A percentile compares a stretch with the other conserved stretches of the same genome.
phyloP scores from a whole-genome alignment of 2,329 filamentous ascomycete species.

The Dothideomycetes sp. region DNA sequence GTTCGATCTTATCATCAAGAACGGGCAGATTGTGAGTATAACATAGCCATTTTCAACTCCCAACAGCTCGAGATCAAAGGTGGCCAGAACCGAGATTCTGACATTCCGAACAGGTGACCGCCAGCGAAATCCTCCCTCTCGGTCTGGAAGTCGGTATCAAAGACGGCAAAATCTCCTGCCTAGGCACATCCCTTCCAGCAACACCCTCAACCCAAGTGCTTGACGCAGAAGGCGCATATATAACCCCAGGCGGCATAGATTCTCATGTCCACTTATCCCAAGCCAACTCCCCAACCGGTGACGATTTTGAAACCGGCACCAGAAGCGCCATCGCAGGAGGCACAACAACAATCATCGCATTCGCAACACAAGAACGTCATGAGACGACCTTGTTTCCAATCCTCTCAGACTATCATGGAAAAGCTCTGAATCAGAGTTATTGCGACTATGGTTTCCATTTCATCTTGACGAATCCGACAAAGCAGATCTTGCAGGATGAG shows the following conservation, averaged over 20 bases:
- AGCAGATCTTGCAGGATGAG: slow-evolving; percentile 33
- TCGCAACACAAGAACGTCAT: slow-evolving; percentile 45
- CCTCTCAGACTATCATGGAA: slow-evolving; percentile 39
- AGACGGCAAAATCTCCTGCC: slow-evolving; percentile 36
- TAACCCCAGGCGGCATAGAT: slow-evolving; percentile 42
- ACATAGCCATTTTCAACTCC: not conserved
- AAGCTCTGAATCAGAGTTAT: slow-evolving; percentile 39
- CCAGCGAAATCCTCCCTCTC: slow-evolving; percentile 35
- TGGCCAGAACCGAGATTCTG: not conserved
- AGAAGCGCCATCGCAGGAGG: slow-evolving; percentile 49
- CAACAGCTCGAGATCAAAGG: not conserved
- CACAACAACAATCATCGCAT: slow-evolving; percentile 50
- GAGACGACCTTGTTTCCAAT: slow-evolving; percentile 38
- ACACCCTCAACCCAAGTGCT: slow-evolving; percentile 30
- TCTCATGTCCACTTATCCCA: slow-evolving; percentile 42
- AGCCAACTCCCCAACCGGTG: slow-evolving; percentile 35
- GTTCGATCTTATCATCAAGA: slow-evolving; percentile 34
- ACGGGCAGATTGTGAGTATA: slow-evolving; percentile 32
- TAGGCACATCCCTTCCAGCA: slow-evolving; percentile 33
- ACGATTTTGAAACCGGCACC: slow-evolving; percentile 41
- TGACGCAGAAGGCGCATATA: slow-evolving; percentile 38
- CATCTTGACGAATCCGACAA: slow-evolving; percentile 39
- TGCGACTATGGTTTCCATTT: slow-evolving; percentile 51
- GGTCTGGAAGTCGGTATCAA: slow-evolving; percentile 41
- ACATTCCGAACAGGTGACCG: slow-evolving; percentile 31